Evolutionary conservation across 1,284 basidiomycete genomes (phyloP).

Genomic region (Chondrostereum purpureum): DNA sequence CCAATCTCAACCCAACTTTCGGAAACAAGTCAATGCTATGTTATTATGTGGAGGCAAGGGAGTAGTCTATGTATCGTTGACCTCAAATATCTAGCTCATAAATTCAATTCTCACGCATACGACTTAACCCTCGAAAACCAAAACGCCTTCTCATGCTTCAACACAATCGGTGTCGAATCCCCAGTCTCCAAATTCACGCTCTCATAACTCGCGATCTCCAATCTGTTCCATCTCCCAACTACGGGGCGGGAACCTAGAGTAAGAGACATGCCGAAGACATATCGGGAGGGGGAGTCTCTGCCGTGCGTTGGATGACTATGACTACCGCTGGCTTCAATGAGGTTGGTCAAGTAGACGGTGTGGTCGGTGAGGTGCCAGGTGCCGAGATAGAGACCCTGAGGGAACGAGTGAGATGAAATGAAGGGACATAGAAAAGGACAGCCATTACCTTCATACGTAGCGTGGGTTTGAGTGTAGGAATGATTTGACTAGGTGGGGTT

Average conservation of each 20-base stretch:
- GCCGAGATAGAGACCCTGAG: constrained; percentile 64
- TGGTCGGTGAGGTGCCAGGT: constrained; percentile 60
- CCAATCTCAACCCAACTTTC: too few species aligned
- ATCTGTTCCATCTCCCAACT: constrained; percentile 83
- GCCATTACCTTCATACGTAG: constrained; percentile 69
- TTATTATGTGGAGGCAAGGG: too few species aligned
- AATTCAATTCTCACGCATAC: constrained; percentile 17
- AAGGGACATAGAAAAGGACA: neutral
- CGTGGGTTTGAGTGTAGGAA: constrained; percentile 70
- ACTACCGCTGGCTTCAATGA: constrained; percentile 45
- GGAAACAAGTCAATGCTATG: too few species aligned
- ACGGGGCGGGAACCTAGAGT: constrained; percentile 65
- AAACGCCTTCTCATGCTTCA: constrained; percentile 84
- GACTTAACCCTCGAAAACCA: constrained; percentile 88
- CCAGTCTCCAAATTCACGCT: constrained; percentile 71
- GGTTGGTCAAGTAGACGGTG: constrained; percentile 54
- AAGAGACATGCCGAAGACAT: constrained; percentile 84
- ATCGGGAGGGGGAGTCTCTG: constrained; percentile 35
- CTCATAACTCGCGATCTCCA: constrained; percentile 72
- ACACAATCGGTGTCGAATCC: constrained; percentile 62
- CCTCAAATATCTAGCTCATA: too few species aligned
- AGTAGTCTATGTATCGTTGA: too few species aligned
- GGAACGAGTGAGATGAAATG: constrained; percentile 3
- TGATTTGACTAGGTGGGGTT: constrained; percentile 64
- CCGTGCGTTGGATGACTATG: constrained; percentile 16